Percentiles rank a stretch among this genome's conserved stretches.
phyloP scores from a whole-genome alignment of 1,284 basidiomycete genomes.

The Naganishia sp. region DNA sequence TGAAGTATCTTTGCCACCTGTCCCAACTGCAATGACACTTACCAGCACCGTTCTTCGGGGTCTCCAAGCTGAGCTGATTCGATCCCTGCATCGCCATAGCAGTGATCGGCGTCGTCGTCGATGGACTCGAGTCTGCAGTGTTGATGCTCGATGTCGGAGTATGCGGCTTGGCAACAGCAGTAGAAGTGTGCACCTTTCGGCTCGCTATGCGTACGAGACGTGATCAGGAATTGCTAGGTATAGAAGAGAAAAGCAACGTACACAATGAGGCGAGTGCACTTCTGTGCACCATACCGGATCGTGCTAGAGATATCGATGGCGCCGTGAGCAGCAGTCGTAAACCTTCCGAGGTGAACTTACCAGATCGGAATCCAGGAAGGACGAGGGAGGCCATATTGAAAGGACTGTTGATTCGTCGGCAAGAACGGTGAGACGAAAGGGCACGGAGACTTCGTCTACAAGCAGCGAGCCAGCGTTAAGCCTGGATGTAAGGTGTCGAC shows the following conservation, averaged over 20 bases:
- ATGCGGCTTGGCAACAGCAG: conserved; percentile 20
- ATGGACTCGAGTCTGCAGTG: conserved; percentile 36
- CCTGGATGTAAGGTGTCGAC: neutral
- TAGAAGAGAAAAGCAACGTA: neutral
- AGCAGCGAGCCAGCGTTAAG: neutral
- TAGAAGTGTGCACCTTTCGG: conserved; percentile 21
- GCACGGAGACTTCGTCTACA: neutral
- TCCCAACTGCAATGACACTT: conserved; percentile 44
- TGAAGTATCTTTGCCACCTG: too few species aligned
- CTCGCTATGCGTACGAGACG: neutral
- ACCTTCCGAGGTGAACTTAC: conserved; percentile 1
- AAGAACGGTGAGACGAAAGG: neutral
- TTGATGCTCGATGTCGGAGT: conserved; percentile 27
- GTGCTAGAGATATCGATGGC: neutral
- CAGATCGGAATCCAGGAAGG: conserved; percentile 28
- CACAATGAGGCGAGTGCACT: conserved; percentile 10
- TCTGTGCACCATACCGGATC: conserved; percentile 15
- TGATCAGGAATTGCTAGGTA: neutral
- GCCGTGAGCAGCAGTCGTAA: neutral
- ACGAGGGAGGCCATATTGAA: conserved; percentile 22
- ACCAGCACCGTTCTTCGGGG: conserved; percentile 87
- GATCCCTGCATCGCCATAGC: conserved; percentile 68
- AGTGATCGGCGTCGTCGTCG: conserved; percentile 50
- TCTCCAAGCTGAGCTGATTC: conserved; percentile 82
- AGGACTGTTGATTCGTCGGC: neutral